Percentiles rank a stretch among this genome's conserved stretches.
phyloP scores from a whole-genome alignment of 2,329 filamentous ascomycete species.

The Cladophialophora immunda region DNA sequence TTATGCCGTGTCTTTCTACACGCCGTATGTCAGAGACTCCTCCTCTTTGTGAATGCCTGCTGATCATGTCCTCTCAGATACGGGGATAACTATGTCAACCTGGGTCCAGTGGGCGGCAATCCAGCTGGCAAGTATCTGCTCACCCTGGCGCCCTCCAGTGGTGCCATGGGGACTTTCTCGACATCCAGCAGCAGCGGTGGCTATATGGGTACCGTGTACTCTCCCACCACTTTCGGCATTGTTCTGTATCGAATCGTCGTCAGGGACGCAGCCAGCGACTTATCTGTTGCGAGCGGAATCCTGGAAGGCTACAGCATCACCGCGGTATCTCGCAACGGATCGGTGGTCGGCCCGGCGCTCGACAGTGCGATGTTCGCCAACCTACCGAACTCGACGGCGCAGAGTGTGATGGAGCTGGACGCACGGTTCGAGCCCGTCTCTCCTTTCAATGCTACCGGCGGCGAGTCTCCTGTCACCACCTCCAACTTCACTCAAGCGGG shows the following conservation, averaged over 20 bases:
- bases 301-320: neutral
- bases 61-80: neutral
- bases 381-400: neutral
- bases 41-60: neutral
- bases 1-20: slow-evolving; percentile 3
- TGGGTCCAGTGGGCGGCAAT: neutral
- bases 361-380: neutral
- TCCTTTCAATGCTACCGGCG: neutral
- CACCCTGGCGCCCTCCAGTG: neutral
- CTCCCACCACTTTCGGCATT: neutral
- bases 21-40: neutral
- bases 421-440: neutral
- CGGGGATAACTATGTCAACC: neutral
- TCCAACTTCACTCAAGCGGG: slow-evolving; percentile 3
- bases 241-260: neutral
- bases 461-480: neutral
- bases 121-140: neutral
- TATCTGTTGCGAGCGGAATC: neutral
- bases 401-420: neutral
- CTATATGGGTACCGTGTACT: neutral
- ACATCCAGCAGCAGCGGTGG: neutral
- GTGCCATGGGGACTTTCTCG: slow-evolving; percentile 1
- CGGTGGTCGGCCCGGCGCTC: neutral
- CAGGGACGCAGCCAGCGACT: neutral
- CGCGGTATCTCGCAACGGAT: neutral